These are phyloP conservation scores for Plasmodium inui DNA, from an alignment of 169 alveolate species.

Conservation along the genomic window DNA sequence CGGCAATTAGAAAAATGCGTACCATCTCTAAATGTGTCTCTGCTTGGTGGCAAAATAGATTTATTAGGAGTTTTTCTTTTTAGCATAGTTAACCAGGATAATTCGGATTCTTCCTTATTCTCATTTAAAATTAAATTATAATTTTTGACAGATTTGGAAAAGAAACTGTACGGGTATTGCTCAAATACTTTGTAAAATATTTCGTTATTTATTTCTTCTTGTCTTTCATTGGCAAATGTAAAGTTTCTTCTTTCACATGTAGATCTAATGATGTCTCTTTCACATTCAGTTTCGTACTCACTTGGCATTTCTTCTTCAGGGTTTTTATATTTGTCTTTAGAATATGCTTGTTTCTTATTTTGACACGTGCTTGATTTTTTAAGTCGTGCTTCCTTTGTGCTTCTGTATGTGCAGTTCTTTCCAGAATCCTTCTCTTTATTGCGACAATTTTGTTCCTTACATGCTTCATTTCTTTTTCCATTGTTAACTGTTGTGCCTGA, in stretches of 20 bases:
- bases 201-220: constrained; percentile 69
- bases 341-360: not conserved
- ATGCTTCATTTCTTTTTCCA: not conserved
- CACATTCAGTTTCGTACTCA: constrained; percentile 25
- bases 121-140: constrained; percentile 67
- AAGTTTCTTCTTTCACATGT: constrained; percentile 67
- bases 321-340: constrained; percentile 10
- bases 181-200: constrained; percentile 70
- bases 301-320: constrained; percentile 22
- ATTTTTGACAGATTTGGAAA: constrained; percentile 64
- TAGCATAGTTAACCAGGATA: constrained; percentile 84
- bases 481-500: constrained; percentile 4
- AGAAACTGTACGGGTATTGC: constrained; percentile 67
- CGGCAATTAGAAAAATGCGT: constrained; percentile 84
- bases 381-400: constrained; percentile 1
- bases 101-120: constrained; percentile 67
- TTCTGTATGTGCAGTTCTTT: not conserved
- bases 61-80: constrained; percentile 80
- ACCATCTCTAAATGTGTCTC: constrained; percentile 86
- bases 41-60: constrained; percentile 83
- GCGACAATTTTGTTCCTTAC: not conserved
- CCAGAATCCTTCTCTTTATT: not conserved
- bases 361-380: constrained; percentile 16
- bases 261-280: constrained; percentile 55
- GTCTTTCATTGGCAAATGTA: constrained; percentile 46